These are phyloP conservation scores for Aquilaria malaccensis DNA, from an alignment of 345 rosid genomes.

Conservation along the genomic window DNA sequence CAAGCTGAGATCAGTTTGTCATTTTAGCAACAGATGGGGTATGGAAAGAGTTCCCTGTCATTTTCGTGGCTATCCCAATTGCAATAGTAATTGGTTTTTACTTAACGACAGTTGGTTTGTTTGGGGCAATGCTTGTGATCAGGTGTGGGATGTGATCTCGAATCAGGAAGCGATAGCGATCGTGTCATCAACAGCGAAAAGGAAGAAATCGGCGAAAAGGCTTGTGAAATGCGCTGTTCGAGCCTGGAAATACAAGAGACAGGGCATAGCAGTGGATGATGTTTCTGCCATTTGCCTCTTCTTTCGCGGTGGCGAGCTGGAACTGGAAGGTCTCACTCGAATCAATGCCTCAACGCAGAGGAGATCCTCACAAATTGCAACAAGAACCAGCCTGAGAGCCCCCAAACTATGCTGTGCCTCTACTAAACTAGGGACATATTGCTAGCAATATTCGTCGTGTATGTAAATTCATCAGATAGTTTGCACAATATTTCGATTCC, in stretches of 20 bases:
- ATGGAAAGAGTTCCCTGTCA: neutral
- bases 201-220: constrained; percentile 58
- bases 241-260: constrained; percentile 69
- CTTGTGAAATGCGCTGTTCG: constrained; percentile 59
- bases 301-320: constrained; percentile 23
- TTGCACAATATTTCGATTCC: too few relatives aligned
- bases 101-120: neutral
- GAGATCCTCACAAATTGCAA: too few relatives aligned
- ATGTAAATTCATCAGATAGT: too few relatives aligned
- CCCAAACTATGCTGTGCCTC: neutral
- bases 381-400: too few relatives aligned
- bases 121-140: neutral
- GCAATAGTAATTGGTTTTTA: neutral
- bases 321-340: neutral
- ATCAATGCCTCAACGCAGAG: too few relatives aligned
- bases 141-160: constrained; percentile 89
- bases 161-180: constrained; percentile 76
- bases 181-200: constrained; percentile 40
- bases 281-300: constrained; percentile 84
- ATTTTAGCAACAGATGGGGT: constrained; percentile 88
- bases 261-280: constrained; percentile 72
- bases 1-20: constrained; percentile 59
- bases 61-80: neutral
- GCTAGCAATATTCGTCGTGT: too few relatives aligned
- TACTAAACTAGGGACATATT: neutral